phyloP scores from a whole-genome alignment of 2,329 filamentous ascomycete genomes.

The Colletotrichum tofieldiae region DNA sequence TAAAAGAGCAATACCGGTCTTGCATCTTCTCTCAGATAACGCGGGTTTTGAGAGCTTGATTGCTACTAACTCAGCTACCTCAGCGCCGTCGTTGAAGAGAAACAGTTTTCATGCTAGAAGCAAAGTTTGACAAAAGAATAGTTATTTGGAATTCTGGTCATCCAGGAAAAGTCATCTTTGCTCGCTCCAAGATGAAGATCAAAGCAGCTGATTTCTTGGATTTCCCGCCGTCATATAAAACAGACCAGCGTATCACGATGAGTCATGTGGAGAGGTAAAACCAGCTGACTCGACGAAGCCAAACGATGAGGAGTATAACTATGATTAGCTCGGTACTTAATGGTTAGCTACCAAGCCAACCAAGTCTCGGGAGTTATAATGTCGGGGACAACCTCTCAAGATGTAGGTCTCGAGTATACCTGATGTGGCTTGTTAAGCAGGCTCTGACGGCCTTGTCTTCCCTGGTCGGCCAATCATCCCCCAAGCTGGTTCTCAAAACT shows the following conservation, averaged over 20 bases:
- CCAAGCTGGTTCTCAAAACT: neutral
- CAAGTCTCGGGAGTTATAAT: neutral
- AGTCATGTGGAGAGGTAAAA: neutral
- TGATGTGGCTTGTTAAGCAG: neutral
- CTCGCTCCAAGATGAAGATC: no score
- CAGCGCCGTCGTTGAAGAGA: neutral
- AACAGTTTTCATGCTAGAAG: neutral
- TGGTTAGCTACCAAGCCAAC: no score
- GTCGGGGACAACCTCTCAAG: neutral
- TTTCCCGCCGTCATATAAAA: neutral
- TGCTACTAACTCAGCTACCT: neutral
- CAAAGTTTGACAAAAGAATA: neutral
- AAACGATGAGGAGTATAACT: neutral
- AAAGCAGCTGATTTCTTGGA: no score
- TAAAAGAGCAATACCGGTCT: neutral
- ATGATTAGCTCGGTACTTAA: no score
- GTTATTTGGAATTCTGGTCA: neutral
- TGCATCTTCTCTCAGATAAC: neutral
- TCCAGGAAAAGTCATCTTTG: no score
- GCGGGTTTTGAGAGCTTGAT: neutral
- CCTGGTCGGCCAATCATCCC: no score
- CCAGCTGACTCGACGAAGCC: neutral
- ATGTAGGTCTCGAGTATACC: no score
- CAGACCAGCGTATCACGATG: neutral
- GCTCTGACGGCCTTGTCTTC: neutral